Evolutionary conservation across 148 eudicot species (phyloP).

Genomic region (Camellia granthamiana): DNA sequence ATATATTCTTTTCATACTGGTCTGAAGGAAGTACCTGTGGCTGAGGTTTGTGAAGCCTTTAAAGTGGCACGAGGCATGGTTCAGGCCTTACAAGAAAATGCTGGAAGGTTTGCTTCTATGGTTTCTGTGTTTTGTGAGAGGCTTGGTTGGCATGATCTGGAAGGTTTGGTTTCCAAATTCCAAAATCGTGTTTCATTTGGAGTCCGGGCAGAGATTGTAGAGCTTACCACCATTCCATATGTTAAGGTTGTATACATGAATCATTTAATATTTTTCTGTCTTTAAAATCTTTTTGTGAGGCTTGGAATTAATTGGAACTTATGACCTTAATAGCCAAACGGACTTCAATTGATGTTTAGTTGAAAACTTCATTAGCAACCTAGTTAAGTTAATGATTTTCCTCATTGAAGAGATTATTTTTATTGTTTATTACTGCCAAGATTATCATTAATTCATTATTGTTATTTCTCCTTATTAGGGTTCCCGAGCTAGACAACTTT

Average conservation of each 20-base stretch:
- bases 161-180: constrained; percentile 85
- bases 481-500: constrained; percentile 92
- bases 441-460: background rate
- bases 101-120: constrained; percentile 99
- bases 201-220: constrained; percentile 96
- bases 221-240: constrained; percentile 87
- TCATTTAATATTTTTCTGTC: background rate
- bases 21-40: constrained; percentile 76
- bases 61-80: constrained; percentile 99
- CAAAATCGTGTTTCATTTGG: constrained; percentile 98
- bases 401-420: background rate
- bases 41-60: constrained; percentile 87
- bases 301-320: background rate
- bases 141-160: constrained; percentile 98
- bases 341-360: background rate
- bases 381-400: background rate
- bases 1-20: constrained; percentile 14
- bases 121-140: constrained; percentile 95
- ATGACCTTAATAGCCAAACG: background rate
- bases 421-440: background rate
- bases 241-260: constrained; percentile 56
- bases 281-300: background rate
- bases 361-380: constrained; percentile 3
- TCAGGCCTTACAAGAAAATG: constrained; percentile 96
- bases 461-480: constrained; percentile 43